Conservation (phyloP, 2,329 filamentous ascomycete genomes). For the Hypomyces rosellus region DNA sequence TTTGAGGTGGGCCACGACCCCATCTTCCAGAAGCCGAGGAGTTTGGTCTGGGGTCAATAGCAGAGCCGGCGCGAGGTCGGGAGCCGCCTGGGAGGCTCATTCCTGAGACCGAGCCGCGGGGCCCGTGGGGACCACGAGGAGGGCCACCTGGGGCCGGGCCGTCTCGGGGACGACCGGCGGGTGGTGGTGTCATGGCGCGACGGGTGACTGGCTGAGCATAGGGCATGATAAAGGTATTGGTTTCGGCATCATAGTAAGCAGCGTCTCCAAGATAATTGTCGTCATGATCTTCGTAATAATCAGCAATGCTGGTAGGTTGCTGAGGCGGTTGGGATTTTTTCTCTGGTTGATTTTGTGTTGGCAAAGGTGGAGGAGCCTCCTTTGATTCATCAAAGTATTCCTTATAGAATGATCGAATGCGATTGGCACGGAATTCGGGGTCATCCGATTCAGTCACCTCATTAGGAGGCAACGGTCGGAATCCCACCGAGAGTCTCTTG, state of each 20-base stretch:
- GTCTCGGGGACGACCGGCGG: constrained; percentile 45
- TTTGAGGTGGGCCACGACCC: constrained; percentile 39
- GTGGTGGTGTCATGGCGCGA: constrained; percentile 93
- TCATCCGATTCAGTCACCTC: constrained; percentile 76
- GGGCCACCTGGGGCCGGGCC: constrained; percentile 23
- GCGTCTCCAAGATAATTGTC: constrained; percentile 62
- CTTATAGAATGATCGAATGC: constrained; percentile 98
- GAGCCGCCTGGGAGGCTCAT: constrained; percentile 39
- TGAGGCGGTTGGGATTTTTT: constrained; percentile 17
- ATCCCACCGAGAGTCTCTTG: constrained; percentile 59
- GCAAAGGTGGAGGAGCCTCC: constrained; percentile 36
- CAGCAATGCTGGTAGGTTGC: constrained; percentile 15
- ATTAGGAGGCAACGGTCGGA: constrained; percentile 83
- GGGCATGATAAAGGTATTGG: constrained; percentile 68
- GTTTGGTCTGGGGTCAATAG: constrained; percentile 40
- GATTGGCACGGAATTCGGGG: constrained; percentile 88
- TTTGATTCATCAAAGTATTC: constrained; percentile 94
- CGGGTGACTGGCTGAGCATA: constrained; percentile 81
- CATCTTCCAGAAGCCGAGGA: constrained; percentile 56
- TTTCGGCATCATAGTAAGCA: constrained; percentile 59
- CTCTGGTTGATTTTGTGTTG: constrained; percentile 26
- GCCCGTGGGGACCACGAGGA: constrained; percentile 31
- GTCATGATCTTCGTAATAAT: constrained; percentile 73
- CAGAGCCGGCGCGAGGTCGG: constrained; percentile 47
- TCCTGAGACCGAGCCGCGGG: constrained; percentile 44